Base-by-base conservation (phyloP, 2,329 filamentous ascomycete genomes). In the Trichoderma pleuroti region DNA sequence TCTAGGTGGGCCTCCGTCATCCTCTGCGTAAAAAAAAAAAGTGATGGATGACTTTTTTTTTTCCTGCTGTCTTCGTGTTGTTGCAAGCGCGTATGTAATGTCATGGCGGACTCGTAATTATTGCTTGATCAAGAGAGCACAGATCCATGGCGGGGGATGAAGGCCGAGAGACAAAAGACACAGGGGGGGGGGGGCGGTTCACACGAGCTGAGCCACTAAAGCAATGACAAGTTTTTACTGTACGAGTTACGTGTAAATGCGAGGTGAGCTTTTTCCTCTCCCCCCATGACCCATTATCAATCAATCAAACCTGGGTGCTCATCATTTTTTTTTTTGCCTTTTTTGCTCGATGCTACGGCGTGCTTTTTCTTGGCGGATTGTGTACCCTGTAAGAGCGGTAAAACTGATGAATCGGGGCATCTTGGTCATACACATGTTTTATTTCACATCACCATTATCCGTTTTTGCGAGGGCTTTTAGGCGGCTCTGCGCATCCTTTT, bases 391-490 rank as follows among this genome's bases (percentile, higher is more conserved):
- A 52, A 52, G 46, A 21, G 46, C n/a, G 46, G n/a, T 52, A 52
- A 24, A 52, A 24, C 46, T 52, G 46, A 28, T n/a, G n/a, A 49
- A 49, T 49, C 10, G n/a, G 42, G 42, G 12, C 42, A 24, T 14
- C 10, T 52, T 52, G 11, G 46, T 21, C 42, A 21, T 49, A 2
- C 34, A 14, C 10, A n/a, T 46, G n/a, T 49, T 49, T 24, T 14
- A 1, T 36, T 24, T 52, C 24, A 24, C 11, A 12, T 24, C 14
- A 32, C 18, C 11, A 64, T 34, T 34, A 52, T 64, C 61, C 61
- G 18, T 64, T 64, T 32, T 64, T 52, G 61, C 61, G 28, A 24
- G n/a, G 42, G 42, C 61, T 49, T 64, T 64, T 64, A 64, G 52
- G 61, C 61, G 61, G 42, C 28, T 64, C 42, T 49, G 28, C 61